These are phyloP conservation scores for Fusarium miscanthi DNA, from an alignment of 2,329 filamentous ascomycete species.

Conservation along the genomic window DNA sequence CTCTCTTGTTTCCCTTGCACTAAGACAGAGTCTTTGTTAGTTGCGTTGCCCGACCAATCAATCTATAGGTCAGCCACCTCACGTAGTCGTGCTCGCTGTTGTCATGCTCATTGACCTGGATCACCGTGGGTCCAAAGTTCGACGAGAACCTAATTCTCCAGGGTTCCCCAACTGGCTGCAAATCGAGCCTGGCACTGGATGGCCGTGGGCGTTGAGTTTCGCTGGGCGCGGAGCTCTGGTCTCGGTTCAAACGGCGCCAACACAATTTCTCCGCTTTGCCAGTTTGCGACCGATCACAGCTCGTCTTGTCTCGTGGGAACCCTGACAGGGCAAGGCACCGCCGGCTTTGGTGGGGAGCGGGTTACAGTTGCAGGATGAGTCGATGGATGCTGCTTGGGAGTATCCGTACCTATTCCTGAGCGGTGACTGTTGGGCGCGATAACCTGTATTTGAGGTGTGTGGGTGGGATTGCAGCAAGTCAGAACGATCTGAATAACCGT, in stretches of 20 bases:
- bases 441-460: conserved; percentile 12
- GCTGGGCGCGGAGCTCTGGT: conserved; percentile 18
- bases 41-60: conserved; percentile 44
- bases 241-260: conserved; percentile 28
- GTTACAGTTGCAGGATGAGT: conserved; percentile 18
- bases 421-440: conserved; percentile 25
- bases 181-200: conserved; percentile 33
- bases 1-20: conserved; percentile 36
- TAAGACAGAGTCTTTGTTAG: conserved; percentile 44
- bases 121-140: conserved; percentile 22
- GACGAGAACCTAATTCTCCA: conserved; percentile 32
- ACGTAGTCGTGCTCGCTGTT: conserved; percentile 32
- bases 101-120: conserved; percentile 40
- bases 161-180: conserved; percentile 28
- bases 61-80: conserved; percentile 41
- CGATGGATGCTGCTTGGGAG: conserved; percentile 17
- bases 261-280: conserved; percentile 34
- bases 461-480: conserved; percentile 22
- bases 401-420: conserved; percentile 30
- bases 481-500: conserved; percentile 5
- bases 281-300: conserved; percentile 29
- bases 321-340: conserved; percentile 24
- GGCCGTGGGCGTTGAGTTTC: conserved; percentile 21
- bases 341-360: conserved; percentile 26
- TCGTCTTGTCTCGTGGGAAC: conserved; percentile 11